These are phyloP conservation scores for Acanthamoeba divionensis DNA, from an alignment of 208 protist species.

Conservation along the genomic window DNA sequence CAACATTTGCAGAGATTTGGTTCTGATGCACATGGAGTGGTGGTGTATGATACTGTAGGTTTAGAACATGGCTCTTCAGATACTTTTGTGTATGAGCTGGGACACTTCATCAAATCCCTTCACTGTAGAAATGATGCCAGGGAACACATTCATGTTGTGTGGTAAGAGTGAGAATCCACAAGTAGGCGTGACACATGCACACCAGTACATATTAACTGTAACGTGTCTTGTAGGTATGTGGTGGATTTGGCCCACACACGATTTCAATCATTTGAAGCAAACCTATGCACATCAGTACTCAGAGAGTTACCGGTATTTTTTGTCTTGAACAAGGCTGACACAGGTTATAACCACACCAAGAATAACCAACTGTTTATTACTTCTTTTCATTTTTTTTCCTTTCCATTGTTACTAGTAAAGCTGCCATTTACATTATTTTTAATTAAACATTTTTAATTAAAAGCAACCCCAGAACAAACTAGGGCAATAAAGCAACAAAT, in stretches of 20 bases:
- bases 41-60: slow-evolving; percentile 3
- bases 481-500: neutral
- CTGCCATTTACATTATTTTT: neutral
- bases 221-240: neutral
- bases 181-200: too few relatives aligned
- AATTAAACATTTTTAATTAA: neutral
- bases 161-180: too few relatives aligned
- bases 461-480: neutral
- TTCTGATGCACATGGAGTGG: neutral
- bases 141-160: slow-evolving; percentile 3
- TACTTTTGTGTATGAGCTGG: neutral
- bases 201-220: neutral
- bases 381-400: neutral
- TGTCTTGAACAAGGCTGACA: slow-evolving; percentile 21
- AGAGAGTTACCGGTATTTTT: neutral
- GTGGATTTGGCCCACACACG: slow-evolving; percentile 14
- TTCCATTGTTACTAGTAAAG: neutral
- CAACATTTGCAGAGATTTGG: slow-evolving; percentile 5
- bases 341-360: neutral
- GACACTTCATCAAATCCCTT: neutral
- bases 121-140: neutral
- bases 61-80: neutral
- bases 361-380: neutral
- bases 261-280: slow-evolving; percentile 25
- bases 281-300: neutral